Base-by-base conservation (phyloP, 2,329 filamentous ascomycete genomes). In the Macrophomina phaseolina region DNA sequence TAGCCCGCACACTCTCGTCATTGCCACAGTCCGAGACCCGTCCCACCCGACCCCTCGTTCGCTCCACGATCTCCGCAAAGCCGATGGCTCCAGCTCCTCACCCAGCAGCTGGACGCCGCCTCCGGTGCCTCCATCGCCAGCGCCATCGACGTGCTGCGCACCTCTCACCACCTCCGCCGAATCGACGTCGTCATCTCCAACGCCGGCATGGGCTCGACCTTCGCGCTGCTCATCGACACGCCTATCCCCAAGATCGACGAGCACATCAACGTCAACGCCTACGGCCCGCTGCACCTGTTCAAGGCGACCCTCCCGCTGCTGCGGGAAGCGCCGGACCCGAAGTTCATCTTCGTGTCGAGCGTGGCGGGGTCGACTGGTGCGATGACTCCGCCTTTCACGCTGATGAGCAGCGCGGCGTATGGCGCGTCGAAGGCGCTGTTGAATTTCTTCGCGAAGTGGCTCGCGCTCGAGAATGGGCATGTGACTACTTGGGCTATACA, bases 171-270 rank as follows among this genome's bases (percentile, higher is more conserved):
- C 5, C 71, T 79, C 28, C 56, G 70, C 53, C 71, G 76, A 36
- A 30, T 81, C 32, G 78, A 80, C 65, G 67, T 78, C 45, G 72
- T 80, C 18, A 73, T 81, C 46, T 77, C 78, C n/a, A 81, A 80
- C 69, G 77, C 79, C 5, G 77, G 76, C 6, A 73, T 76, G 8
- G 70, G 73, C 36, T 68, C 69, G 7, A 7, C 32, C 2, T 52
- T 32, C 6, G 46, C 32, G 8, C n/a, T 9, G 8, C 62, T 42
- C 12, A 2, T 23, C 30, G 8, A 9, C 34, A 42, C 2, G 46
- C 30, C 11, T 28, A 45, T 48, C 7, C 64, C 64, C 4, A 67
- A 71, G 3, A 56, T 73, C 3, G 68, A 69, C 30, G n/a, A 55
- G 3, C 67, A 53, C 42, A 53, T 72, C 7, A 60, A 71, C 14